A percentile compares a stretch with the other conserved stretches of the same genome.
These are phyloP conservation scores for Besnoitia besnoiti DNA, from an alignment of 169 alveolate species.

Conservation along the genomic window DNA sequence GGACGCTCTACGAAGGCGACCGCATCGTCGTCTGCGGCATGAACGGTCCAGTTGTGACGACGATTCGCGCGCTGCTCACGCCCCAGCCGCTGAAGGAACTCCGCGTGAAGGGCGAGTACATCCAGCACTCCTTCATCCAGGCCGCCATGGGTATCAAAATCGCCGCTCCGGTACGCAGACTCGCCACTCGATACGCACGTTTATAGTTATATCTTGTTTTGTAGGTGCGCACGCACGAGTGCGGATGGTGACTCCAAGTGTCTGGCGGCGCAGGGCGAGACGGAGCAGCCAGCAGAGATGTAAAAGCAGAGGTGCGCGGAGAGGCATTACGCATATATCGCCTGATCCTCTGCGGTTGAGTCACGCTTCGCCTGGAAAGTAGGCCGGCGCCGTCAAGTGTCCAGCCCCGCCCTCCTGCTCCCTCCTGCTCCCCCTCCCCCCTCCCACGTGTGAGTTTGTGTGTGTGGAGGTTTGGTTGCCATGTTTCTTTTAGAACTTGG, in stretches of 20 bases:
- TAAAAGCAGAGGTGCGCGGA: neutral
- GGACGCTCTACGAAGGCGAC: slow-evolving; percentile 94
- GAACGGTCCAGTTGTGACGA: slow-evolving; percentile 96
- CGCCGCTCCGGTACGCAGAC: slow-evolving; percentile 85
- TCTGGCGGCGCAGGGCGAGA: neutral
- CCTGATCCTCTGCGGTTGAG: no score
- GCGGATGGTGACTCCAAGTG: neutral
- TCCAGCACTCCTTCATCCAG: slow-evolving; percentile 89
- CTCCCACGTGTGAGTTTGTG: no score
- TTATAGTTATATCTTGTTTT: neutral
- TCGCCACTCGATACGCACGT: neutral
- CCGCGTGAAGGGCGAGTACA: slow-evolving; percentile 98
- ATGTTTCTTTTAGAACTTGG: slow-evolving; percentile 84
- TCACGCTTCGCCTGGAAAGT: no score
- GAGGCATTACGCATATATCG: no score
- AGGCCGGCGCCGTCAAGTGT: no score
- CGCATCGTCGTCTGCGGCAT: slow-evolving; percentile 96
- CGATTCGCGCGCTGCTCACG: slow-evolving; percentile 96
- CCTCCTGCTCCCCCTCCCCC: no score
- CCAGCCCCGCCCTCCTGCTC: no score
- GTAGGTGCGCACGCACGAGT: neutral
- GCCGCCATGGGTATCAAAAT: slow-evolving; percentile 95
- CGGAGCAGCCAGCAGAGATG: neutral
- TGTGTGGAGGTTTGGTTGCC: neutral
- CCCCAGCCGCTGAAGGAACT: slow-evolving; percentile 99